Base-by-base conservation (phyloP, 2,329 filamentous ascomycete species). In the Herpotrichia juniperi region DNA sequence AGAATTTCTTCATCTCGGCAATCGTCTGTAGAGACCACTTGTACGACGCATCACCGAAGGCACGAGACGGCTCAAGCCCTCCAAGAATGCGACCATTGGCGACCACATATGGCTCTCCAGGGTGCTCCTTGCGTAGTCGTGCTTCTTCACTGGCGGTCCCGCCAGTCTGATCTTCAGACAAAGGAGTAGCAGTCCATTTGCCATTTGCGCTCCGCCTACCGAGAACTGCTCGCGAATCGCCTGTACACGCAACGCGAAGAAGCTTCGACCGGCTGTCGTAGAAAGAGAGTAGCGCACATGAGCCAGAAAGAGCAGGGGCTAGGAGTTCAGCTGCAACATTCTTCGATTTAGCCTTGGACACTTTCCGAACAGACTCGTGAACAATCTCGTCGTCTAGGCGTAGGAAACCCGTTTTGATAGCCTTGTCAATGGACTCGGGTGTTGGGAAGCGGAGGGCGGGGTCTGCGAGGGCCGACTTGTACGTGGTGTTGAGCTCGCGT, bases 11-110 rank as follows among this genome's bases (percentile, higher is more conserved):
- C 49, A 99, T 82, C 63, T 89, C 88, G 46, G 90, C 85, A 53
- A 94, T 91, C 0, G 92, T 88, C 54, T 96, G 91, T 46, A 85
- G 83, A 53, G 85, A 90, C 94, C 94, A 99, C 76, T 99, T 99
- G 80, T 99, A 99, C 64, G 89, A 88, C 8, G 94, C 93, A 74
- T 99, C 94, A 30, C 94, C 96, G 74, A 99, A 99, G 0, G 96
- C 93, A 57, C 94, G 87, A 16, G 89, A 93, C 3, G 94, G 94
- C 73, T 99, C 94, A 11, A 99, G 81, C 16, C 93, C 90, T 39
- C 94, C 94, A 0, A 99, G 82, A 14, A 99, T 91, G 55, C 94
- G 89, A 5, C 94, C 94, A 62, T 96, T 94, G 37, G 87, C 83
- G 34, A 96, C 87, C 8, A 97, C 94, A 63, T 93, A 82, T 12